Base-by-base conservation (phyloP, 106 monocot genomes). In the Posidonia australis region DNA sequence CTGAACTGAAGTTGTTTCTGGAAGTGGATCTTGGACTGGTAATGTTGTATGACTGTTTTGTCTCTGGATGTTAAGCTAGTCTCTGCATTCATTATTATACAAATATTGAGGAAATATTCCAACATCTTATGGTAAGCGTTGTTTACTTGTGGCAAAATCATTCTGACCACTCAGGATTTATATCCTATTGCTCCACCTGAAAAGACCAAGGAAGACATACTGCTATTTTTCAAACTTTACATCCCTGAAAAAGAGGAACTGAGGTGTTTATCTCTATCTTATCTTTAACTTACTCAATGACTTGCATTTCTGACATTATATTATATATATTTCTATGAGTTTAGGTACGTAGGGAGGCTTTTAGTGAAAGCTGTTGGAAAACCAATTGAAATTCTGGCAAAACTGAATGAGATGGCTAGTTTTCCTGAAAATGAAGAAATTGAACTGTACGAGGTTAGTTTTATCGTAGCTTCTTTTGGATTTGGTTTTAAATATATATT, bases 211-310 rank as follows among this genome's bases (percentile, higher is more conserved):
- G 96, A 96, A 72, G 84, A 96, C 65, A 80, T 96, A 67, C 64
- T 96, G 20, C 78, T 96, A 20, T 96, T 87, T 66, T 90, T 96
- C 60, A 96, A 96, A 80, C 74, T 90, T 72, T 96, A 90, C 72
- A 78, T 87, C 28, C 87, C 90, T 47, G 70, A 76, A 63, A 90
- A 80, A 65, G 84, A 90, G 82, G 96, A 84, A 60, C 78, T 90
- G 44, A 67, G 89, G 94, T 94, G 79, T 64, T 23, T 13, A 12
- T 64, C 21, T 10, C 1, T 41, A 19, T 30, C 20, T 42, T n/a
- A 9, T n/a, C n/a, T n/a, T n/a, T n/a, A n/a, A n/a, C n/a, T n/a
- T n/a, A n/a, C n/a, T n/a, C n/a, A n/a, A n/a, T n/a, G n/a, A n/a
- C n/a, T n/a, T n/a, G n/a, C n/a, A n/a, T n/a, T 48, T 48, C 26